A percentile compares a stretch with the other conserved stretches of the same genome.
Evolutionary conservation across 306 rosid genomes (phyloP).

Genomic region (Ormosia semicastrata): DNA sequence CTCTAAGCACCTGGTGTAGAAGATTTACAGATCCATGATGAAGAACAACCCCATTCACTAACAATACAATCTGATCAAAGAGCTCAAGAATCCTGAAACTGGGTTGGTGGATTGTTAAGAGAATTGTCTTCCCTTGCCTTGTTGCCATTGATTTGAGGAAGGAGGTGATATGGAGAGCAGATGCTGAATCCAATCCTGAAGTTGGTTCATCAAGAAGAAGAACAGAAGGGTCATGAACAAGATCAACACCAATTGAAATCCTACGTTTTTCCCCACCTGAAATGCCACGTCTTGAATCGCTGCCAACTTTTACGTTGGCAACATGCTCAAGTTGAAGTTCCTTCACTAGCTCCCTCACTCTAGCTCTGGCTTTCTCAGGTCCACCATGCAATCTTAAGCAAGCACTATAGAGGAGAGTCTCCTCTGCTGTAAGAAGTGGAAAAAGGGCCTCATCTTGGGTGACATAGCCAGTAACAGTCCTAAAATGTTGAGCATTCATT

Average conservation of each 20-base stretch:
- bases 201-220: too few species aligned
- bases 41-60: slow-evolving; percentile 41
- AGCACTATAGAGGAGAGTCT: slow-evolving; percentile 37
- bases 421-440: slow-evolving; percentile 46
- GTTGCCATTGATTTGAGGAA: too few species aligned
- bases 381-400: too few species aligned
- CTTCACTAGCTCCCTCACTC: neutral
- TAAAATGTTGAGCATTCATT: slow-evolving; percentile 37
- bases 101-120: slow-evolving; percentile 52
- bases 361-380: too few species aligned
- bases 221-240: too few species aligned
- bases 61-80: slow-evolving; percentile 40
- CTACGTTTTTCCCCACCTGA: slow-evolving; percentile 1
- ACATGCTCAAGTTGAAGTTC: slow-evolving; percentile 47
- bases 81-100: slow-evolving; percentile 44
- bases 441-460: slow-evolving; percentile 45
- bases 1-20: slow-evolving; percentile 32
- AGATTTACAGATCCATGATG: slow-evolving; percentile 40
- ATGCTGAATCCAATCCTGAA: too few species aligned
- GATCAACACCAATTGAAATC: too few species aligned
- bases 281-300: slow-evolving; percentile 34
- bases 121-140: slow-evolving; percentile 43
- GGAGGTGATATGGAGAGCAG: too few species aligned
- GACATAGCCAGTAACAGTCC: slow-evolving; percentile 49
- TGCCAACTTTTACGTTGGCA: slow-evolving; percentile 41